Base-by-base conservation (phyloP, 495 filamentous ascomycete genomes). In the Lophiotrema nucula region DNA sequence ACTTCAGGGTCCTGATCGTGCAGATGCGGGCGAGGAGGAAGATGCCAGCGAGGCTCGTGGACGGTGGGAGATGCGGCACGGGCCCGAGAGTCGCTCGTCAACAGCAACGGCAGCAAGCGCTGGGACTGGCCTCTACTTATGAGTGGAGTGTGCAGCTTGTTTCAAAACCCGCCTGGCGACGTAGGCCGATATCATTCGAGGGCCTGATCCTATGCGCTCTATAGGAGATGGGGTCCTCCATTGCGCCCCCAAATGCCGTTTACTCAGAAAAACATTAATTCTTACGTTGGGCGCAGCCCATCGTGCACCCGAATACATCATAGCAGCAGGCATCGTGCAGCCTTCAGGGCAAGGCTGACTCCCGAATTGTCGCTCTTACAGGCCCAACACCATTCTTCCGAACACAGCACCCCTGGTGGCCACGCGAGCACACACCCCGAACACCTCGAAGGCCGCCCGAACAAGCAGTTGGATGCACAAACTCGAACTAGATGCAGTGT, bases 151-250 rank as follows among this genome's bases (percentile, higher is more conserved):
- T 21, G 39, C 37, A 35, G 39, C 45, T 26, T 47, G 61, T 64
- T 64, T 64, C 61, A 64, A 64, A 56, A 59, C 61, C 61, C 60
- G 55, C 60, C n/a, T 35, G 37, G 57, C 53, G 53, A 64, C 60
- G 60, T 64, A 64, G 11, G 48, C 47, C 24, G 23, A 26, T 37
- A 44, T 56, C 45, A 64, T 64, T 64, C 61, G 61, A 64, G 59
- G 50, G 51, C 37, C 45, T 49, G 21, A 15, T 33, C 13, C 31
- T 22, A 58, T 58, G 54, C 54, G 27, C 24, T 38, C 31, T 12
- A 53, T 12, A 53, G 47, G 56, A 18, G 47, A 59, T 35, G 15
- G 31, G 8, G 31, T 8, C 31, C n/a, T n/a, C n/a, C 31, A 15
- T 35, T 35, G 31, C 42, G 28, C 44, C 35, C 19, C 25, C 41